A percentile compares a stretch with the other conserved stretches of the same genome.
These are phyloP conservation scores for Alternaria gansuensis DNA, from an alignment of 2,329 filamentous ascomycete species.

Conservation along the genomic window DNA sequence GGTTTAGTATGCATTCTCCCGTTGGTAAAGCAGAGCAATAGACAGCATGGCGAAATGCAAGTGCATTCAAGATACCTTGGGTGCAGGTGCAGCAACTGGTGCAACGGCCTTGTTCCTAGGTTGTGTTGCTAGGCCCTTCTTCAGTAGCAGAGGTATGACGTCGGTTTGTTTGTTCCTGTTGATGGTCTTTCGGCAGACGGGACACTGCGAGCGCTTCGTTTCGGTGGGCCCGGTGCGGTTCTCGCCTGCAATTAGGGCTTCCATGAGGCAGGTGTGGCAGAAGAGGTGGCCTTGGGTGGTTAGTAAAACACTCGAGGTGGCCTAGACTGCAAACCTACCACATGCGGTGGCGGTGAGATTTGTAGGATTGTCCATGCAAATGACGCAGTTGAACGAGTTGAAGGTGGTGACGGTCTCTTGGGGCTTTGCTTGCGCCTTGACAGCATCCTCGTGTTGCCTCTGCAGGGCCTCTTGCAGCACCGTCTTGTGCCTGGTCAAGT, in stretches of 20 bases:
- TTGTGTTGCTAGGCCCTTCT: constrained; percentile 50
- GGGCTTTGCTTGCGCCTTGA: constrained; percentile 56
- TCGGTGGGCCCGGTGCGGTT: constrained; percentile 57
- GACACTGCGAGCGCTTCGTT: constrained; percentile 57
- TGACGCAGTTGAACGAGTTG: constrained; percentile 65
- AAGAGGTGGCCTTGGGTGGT: constrained; percentile 65
- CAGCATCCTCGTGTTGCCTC: constrained; percentile 63
- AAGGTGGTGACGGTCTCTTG: constrained; percentile 54
- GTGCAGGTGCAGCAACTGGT: constrained; percentile 10
- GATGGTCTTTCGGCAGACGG: constrained; percentile 59
- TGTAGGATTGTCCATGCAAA: constrained; percentile 69
- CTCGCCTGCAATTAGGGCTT: constrained; percentile 66
- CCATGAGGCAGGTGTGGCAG: constrained; percentile 69
- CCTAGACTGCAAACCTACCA: constrained; percentile 56
- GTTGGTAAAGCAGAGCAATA: background rate
- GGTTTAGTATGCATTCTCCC: constrained; percentile 8
- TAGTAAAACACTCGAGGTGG: constrained; percentile 11
- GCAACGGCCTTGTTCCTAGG: constrained; percentile 39
- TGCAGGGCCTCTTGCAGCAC: constrained; percentile 58
- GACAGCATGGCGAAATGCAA: constrained; percentile 24
- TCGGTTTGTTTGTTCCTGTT: constrained; percentile 53
- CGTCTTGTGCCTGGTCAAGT: constrained; percentile 57
- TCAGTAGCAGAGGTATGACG: constrained; percentile 55
- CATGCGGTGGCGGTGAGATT: constrained; percentile 68
- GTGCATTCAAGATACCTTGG: constrained; percentile 34